phyloP scores from a whole-genome alignment of 768 basidiomycete genomes.

The Neoboletus magnificus region DNA sequence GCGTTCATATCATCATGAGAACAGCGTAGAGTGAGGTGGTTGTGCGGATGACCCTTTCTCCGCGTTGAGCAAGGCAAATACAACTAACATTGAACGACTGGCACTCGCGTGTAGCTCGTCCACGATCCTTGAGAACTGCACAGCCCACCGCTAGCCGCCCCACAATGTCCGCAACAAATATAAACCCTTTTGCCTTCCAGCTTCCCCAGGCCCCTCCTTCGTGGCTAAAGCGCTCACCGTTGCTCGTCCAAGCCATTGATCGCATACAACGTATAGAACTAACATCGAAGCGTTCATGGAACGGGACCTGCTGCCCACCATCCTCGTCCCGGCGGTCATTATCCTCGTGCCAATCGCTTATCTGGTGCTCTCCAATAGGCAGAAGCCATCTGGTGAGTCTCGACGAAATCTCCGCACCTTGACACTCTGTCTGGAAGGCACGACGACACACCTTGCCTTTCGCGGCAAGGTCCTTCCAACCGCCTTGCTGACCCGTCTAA shows the following conservation, averaged over 20 bases:
- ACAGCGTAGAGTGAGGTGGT: constrained; percentile 52
- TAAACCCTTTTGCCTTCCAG: neutral
- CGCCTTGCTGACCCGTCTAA: constrained; percentile 4
- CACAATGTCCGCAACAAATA: neutral
- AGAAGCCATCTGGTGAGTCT: constrained; percentile 16
- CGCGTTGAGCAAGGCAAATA: neutral
- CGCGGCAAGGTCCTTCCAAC: neutral
- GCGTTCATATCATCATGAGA: constrained; percentile 90
- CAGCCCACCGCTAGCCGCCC: neutral
- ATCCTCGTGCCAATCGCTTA: constrained; percentile 18
- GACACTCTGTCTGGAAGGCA: neutral
- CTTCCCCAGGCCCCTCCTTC: neutral
- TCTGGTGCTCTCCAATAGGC: constrained; percentile 6
- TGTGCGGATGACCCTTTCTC: neutral
- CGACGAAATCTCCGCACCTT: neutral
- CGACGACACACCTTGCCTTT: neutral
- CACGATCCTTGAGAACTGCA: neutral
- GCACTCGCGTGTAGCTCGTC: no score
- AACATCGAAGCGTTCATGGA: constrained; percentile 2
- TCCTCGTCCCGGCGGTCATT: constrained; percentile 6
- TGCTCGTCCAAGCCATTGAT: neutral
- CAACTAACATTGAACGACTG: neutral
- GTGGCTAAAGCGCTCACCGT: neutral
- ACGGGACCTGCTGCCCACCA: constrained; percentile 7
- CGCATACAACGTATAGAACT: neutral